A percentile compares a stretch with the other conserved stretches of the same genome.
phyloP scores from a whole-genome alignment of 371 early-diverging fungal species.

The Mucor indicus region DNA sequence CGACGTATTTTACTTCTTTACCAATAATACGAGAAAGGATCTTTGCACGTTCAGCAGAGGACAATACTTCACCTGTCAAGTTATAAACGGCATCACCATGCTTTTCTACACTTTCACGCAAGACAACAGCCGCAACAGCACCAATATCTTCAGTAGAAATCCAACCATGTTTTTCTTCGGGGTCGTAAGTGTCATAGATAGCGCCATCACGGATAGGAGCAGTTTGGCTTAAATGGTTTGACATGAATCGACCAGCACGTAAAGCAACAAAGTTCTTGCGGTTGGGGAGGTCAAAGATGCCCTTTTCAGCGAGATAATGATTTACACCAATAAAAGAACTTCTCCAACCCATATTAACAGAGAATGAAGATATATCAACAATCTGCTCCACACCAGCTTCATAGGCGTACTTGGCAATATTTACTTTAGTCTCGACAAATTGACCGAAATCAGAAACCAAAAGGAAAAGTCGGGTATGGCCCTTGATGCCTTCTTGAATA shows the following conservation, averaged over 20 bases:
- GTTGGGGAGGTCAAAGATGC: constrained; percentile 21
- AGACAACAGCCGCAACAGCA: constrained; percentile 11
- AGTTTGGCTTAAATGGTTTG: constrained; percentile 24
- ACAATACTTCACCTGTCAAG: background rate
- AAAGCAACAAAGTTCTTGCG: constrained; percentile 23
- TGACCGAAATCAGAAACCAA: constrained; percentile 8
- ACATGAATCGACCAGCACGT: constrained; percentile 34
- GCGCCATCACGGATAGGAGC: background rate
- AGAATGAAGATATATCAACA: constrained; percentile 27
- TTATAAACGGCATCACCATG: constrained; percentile 12
- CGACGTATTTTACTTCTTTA: background rate
- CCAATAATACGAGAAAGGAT: constrained; percentile 4
- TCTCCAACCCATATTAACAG: constrained; percentile 21
- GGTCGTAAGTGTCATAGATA: constrained; percentile 4
- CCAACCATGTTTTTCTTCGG: constrained; percentile 2
- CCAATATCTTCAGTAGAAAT: constrained; percentile 20
- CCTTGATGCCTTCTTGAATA: constrained; percentile 17
- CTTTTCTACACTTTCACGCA: constrained; percentile 11
- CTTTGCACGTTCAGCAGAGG: background rate
- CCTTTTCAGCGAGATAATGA: constrained; percentile 26
- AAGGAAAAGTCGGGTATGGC: constrained; percentile 29
- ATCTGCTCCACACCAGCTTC: constrained; percentile 34
- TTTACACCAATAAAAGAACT: background rate
- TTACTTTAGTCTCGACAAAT: constrained; percentile 7
- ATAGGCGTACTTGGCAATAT: constrained; percentile 16